Evolutionary conservation across 495 filamentous ascomycete genomes (phyloP).

Genomic region (Corynascus novoguineensis): DNA sequence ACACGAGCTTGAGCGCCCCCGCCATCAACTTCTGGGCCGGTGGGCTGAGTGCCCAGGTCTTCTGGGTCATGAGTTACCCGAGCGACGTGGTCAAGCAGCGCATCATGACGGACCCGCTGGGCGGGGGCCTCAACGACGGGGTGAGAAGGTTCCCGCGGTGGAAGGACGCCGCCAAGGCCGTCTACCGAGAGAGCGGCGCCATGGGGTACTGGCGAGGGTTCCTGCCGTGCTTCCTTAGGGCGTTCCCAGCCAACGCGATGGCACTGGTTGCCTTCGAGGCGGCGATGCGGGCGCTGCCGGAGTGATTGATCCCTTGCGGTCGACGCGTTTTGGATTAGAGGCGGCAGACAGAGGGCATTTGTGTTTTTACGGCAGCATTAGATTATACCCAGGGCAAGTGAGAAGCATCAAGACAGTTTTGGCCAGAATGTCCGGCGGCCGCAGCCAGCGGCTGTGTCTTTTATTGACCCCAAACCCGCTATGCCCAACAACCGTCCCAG

Average conservation of each 20-base stretch:
- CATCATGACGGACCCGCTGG: slow-evolving; percentile 93
- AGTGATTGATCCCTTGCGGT: slow-evolving; percentile 9
- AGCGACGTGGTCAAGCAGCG: slow-evolving; percentile 94
- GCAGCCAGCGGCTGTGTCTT: slow-evolving; percentile 21
- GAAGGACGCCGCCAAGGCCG: slow-evolving; percentile 71
- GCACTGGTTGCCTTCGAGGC: slow-evolving; percentile 90
- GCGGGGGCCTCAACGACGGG: slow-evolving; percentile 61
- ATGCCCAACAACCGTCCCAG: slow-evolving; percentile 24
- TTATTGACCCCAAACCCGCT: slow-evolving; percentile 24
- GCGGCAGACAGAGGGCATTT: not conserved
- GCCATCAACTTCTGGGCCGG: slow-evolving; percentile 96
- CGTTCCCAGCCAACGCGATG: slow-evolving; percentile 95
- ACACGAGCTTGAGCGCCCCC: slow-evolving; percentile 68
- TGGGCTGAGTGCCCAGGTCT: slow-evolving; percentile 83
- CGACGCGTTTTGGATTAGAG: too few relatives aligned
- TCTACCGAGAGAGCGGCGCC: slow-evolving; percentile 68
- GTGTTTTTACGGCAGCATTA: slow-evolving; percentile 1
- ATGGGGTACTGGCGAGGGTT: slow-evolving; percentile 92
- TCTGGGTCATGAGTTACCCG: slow-evolving; percentile 89
- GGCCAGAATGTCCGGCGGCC: slow-evolving; percentile 20
- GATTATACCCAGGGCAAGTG: slow-evolving; percentile 11
- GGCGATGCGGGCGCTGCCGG: slow-evolving; percentile 75
- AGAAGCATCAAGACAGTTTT: slow-evolving; percentile 3
- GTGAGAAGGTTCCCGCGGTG: slow-evolving; percentile 65
- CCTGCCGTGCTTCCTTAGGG: slow-evolving; percentile 83